Evolutionary conservation across 208 protist species (phyloP).

Genomic region (Crithidia expoeki): DNA sequence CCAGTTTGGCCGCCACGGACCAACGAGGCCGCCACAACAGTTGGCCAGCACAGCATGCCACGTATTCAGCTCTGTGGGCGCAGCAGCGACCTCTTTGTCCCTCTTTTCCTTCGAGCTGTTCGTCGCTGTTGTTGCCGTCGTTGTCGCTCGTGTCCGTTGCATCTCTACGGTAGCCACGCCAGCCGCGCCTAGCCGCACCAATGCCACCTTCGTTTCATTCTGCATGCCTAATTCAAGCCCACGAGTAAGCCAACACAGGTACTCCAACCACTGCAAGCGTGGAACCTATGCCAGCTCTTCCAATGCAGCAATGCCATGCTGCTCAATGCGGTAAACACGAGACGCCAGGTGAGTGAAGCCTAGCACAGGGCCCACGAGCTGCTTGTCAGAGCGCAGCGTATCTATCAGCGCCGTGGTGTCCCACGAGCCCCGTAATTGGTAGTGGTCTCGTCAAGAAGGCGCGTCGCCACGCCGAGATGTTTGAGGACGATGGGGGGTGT

Average conservation of each 20-base stretch:
- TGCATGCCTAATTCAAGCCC: conserved; percentile 12
- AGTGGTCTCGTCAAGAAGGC: conserved; percentile 12
- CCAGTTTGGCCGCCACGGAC: conserved; percentile 14
- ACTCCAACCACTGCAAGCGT: conserved; percentile 22
- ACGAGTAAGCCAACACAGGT: conserved; percentile 18
- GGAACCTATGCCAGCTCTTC: conserved; percentile 24
- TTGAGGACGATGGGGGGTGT: conserved; percentile 15
- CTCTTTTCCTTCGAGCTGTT: neutral
- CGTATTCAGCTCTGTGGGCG: conserved; percentile 9
- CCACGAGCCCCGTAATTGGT: conserved; percentile 26
- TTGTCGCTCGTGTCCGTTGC: neutral
- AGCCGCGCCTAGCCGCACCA: conserved; percentile 12
- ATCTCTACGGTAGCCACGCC: conserved; percentile 8
- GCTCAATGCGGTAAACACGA: conserved; percentile 15
- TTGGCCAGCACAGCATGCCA: conserved; percentile 23
- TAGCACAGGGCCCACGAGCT: conserved; percentile 17
- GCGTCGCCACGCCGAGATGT: conserved; percentile 9
- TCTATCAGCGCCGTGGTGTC: conserved; percentile 29
- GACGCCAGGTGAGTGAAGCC: conserved; percentile 21
- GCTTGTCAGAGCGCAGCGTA: conserved; percentile 22
- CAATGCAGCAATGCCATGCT: conserved; percentile 11
- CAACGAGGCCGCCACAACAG: conserved; percentile 10
- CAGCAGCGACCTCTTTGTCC: neutral
- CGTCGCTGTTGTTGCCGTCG: neutral
- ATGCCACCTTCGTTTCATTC: conserved; percentile 14